Evolutionary conservation across 1,284 basidiomycete species (phyloP), one percentile per base, ranked within the genome.

Genomic region (Filobasidium uniguttulatum): DNA sequence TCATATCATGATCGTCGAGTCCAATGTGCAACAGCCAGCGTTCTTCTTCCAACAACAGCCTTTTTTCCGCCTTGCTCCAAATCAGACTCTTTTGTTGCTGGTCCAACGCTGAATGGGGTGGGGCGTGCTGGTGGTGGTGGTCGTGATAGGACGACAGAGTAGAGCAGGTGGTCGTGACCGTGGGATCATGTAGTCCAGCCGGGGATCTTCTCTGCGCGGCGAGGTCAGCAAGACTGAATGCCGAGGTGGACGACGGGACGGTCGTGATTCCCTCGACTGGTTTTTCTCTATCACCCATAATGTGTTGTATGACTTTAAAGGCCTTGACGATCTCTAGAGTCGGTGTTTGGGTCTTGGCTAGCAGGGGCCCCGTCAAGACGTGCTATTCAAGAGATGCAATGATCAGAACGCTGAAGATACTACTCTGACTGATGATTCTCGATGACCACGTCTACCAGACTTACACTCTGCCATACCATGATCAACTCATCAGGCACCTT

Each of bases 211-310:
- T 20, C 29, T 49, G 37, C 22, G 8, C 43, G 10, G 47, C 44
- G 25, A 31, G 30, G 19, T 25, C 37, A 30, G 28, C 37, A 23
- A 52, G 22, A 22, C 31, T 44, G 17, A 46, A 36, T 20, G 45
- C 55, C 19, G 50, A 50, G n/a, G 19, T 34, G 31, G 41, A 55
- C 14, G 31, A 49, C 17, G 26, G 43, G 23, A 55, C 43, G 8
- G 44, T 45, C 3, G 54, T 43, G 14, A 55, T 19, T 10, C 56
- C 60, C 10, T 65, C 62, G 14, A 69, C 67, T 12, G 62, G 51
- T 30, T 77, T 77, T 56, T 87, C 83, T 3, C 87, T 75, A 61
- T 93, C 89, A 31, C 87, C 87, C 86, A 91, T 93, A 49, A 90
- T 79, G 50, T 81, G 80, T 63, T 91, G 87, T 41, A 91, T 79